These are phyloP conservation scores for Fraxinus albicans DNA, from an alignment of 305 asterid genomes.

Conservation along the genomic window DNA sequence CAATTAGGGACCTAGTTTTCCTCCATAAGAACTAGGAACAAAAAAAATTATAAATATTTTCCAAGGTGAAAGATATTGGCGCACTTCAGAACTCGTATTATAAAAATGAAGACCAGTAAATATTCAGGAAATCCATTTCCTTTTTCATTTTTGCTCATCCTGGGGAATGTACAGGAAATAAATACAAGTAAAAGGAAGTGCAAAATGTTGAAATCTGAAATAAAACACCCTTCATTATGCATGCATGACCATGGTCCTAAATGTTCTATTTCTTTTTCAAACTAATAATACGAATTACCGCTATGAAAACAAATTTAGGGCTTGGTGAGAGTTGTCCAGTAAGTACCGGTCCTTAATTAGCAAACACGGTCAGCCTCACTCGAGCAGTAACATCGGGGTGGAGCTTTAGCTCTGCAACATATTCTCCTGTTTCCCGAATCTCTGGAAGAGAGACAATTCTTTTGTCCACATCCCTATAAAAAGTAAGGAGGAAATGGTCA, in stretches of 20 bases:
- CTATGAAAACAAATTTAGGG: conserved; percentile 18
- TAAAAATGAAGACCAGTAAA: background rate
- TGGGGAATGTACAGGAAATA: background rate
- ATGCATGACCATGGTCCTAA: background rate
- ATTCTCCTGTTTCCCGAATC: conserved; percentile 93
- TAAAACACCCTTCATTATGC: background rate
- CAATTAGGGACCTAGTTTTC: background rate
- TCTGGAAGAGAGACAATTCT: conserved; percentile 83
- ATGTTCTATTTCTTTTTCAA: background rate
- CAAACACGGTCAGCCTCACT: conserved; percentile 64
- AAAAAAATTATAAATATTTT: too few relatives aligned
- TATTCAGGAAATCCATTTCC: background rate
- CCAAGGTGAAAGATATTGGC: background rate
- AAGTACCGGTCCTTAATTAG: conserved; percentile 51
- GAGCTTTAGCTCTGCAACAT: conserved; percentile 85
- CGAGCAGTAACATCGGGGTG: conserved; percentile 90
- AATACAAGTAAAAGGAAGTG: background rate
- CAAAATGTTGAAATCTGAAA: background rate
- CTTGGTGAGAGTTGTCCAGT: conserved; percentile 25
- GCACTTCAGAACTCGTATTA: background rate
- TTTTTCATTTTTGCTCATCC: background rate
- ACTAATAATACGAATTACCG: conserved; percentile 12
- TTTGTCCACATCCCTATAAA: conserved; percentile 82
- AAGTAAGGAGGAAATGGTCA: background rate
- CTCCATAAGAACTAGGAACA: background rate